Conservation (phyloP, 805 yeast genomes). For the Wickerhamiella spandovensis region DNA sequence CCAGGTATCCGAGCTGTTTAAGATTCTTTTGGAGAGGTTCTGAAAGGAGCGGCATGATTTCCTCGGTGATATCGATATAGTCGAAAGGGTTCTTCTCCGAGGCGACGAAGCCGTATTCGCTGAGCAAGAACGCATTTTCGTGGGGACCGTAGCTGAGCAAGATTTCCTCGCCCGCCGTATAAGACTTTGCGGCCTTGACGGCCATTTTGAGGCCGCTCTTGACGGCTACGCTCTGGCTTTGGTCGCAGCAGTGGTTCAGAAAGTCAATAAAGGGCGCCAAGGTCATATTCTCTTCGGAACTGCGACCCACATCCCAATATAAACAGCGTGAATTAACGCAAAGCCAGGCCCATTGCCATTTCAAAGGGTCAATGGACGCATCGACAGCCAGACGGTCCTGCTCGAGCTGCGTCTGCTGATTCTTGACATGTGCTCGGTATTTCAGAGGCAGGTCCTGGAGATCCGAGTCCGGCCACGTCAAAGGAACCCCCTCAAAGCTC, state of each 20-base stretch:
- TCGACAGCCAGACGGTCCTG: not conserved
- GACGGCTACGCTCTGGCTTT: slow-evolving; percentile 14
- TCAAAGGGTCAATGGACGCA: not conserved
- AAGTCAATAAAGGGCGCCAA: slow-evolving; percentile 88
- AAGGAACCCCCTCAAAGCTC: slow-evolving; percentile 47
- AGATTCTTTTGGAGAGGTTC: slow-evolving; percentile 30
- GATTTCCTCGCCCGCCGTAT: slow-evolving; percentile 40
- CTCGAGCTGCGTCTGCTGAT: slow-evolving; percentile 10
- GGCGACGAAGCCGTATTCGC: slow-evolving; percentile 77
- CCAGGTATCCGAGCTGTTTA: slow-evolving; percentile 42
- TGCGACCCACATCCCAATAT: slow-evolving; percentile 53
- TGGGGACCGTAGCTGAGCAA: slow-evolving; percentile 79
- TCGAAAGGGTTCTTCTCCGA: slow-evolving; percentile 47
- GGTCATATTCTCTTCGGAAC: slow-evolving; percentile 60
- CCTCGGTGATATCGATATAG: slow-evolving; percentile 45
- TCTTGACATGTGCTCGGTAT: slow-evolving; percentile 10
- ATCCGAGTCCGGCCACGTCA: slow-evolving; percentile 39
- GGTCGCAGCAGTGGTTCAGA: slow-evolving; percentile 48
- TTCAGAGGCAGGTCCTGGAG: slow-evolving; percentile 12
- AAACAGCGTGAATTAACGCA: slow-evolving; percentile 86
- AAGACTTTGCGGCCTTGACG: slow-evolving; percentile 31
- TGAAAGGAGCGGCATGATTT: slow-evolving; percentile 28
- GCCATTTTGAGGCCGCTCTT: slow-evolving; percentile 44
- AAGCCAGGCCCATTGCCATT: slow-evolving; percentile 62
- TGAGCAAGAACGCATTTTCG: slow-evolving; percentile 62